Evolutionary conservation across 2,329 filamentous ascomycete genomes (phyloP).

Genomic region (Penicillium thymicola): DNA sequence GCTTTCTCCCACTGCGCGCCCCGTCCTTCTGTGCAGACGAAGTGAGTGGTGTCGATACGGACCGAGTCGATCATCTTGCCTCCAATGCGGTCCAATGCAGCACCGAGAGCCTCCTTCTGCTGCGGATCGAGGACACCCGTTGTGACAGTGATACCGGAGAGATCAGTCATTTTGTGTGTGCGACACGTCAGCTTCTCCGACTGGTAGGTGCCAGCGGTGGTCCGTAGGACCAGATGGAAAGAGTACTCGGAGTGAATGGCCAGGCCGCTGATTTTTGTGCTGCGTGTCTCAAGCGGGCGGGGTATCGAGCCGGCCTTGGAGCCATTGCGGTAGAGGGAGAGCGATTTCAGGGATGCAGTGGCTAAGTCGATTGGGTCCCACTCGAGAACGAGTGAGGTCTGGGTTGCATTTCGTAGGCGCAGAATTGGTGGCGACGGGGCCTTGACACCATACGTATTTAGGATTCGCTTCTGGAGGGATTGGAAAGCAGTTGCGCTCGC

Average conservation of each 20-base stretch:
- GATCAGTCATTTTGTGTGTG: conserved; percentile 98
- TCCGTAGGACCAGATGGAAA: conserved; percentile 89
- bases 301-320: conserved; percentile 96
- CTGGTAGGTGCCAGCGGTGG: conserved; percentile 79
- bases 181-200: conserved; percentile 81
- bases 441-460: conserved; percentile 75
- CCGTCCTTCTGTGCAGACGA: conserved; percentile 90
- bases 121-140: conserved; percentile 76
- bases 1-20: conserved; percentile 94
- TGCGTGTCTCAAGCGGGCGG: conserved; percentile 77
- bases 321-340: conserved; percentile 91
- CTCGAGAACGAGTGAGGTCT: conserved; percentile 96
- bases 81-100: conserved; percentile 81
- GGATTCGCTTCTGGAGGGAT: conserved; percentile 83
- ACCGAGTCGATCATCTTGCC: conserved; percentile 87
- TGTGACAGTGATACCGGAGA: conserved; percentile 92
- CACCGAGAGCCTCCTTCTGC: conserved; percentile 67
- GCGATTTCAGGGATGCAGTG: conserved; percentile 83
- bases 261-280: conserved; percentile 93
- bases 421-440: conserved; percentile 75
- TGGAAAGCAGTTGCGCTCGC: conserved; percentile 73
- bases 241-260: conserved; percentile 96
- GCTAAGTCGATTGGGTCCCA: conserved; percentile 95
- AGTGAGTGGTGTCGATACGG: conserved; percentile 96
- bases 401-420: conserved; percentile 92